phyloP scores from a whole-genome alignment of 371 early-diverging fungal species.

The Actinomucor elegans region DNA sequence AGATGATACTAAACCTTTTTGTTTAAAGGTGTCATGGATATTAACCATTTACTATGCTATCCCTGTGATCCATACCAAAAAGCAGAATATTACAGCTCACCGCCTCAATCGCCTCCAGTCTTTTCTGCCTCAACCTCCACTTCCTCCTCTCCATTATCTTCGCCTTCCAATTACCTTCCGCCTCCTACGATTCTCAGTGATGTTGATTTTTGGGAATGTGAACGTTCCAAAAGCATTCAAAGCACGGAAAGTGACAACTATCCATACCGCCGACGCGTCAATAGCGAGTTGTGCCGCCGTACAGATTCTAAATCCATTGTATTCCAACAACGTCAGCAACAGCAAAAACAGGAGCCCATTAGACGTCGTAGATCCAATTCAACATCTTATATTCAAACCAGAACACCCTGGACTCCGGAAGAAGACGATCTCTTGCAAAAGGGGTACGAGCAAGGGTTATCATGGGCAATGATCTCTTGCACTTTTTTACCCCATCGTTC shows the following conservation, averaged over 20 bases:
- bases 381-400: constrained; percentile 4
- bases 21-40: constrained; percentile 32
- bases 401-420: constrained; percentile 38
- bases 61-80: constrained; percentile 24
- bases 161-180: not conserved
- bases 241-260: constrained; percentile 1
- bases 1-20: no score
- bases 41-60: constrained; percentile 29
- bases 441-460: constrained; percentile 44
- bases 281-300: constrained; percentile 2
- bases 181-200: constrained; percentile 1
- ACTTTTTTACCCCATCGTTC: constrained; percentile 47
- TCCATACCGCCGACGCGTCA: constrained; percentile 7
- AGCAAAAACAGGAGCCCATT: not conserved
- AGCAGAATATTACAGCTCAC: not conserved
- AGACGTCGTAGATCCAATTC: constrained; percentile 6
- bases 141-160: not conserved
- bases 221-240: constrained; percentile 4
- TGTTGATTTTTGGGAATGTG: constrained; percentile 13
- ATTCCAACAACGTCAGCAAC: not conserved
- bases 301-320: not conserved
- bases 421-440: constrained; percentile 40
- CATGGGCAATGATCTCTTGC: constrained; percentile 47
- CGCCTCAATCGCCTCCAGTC: not conserved
- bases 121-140: not conserved